Evolutionary conservation across 768 basidiomycete species (phyloP).

Genomic region (Mycena alexandri): DNA sequence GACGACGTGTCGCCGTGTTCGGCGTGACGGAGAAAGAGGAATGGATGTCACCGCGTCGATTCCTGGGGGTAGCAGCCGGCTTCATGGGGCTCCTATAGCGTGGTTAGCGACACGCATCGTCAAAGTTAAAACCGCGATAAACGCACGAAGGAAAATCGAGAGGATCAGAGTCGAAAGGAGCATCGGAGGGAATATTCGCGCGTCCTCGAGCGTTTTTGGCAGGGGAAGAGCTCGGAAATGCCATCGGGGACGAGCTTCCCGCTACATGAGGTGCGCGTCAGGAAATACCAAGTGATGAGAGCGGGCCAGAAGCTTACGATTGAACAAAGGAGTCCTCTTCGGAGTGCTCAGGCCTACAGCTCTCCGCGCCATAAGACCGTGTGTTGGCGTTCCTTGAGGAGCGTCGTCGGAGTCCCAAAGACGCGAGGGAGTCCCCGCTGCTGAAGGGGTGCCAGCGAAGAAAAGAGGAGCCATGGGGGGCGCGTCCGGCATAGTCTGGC

Average conservation of each 20-base stretch:
- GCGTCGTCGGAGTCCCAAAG: conserved; percentile 48
- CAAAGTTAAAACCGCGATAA: background rate
- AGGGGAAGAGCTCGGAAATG: conserved; percentile 75
- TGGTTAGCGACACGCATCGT: background rate
- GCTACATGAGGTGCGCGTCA: conserved; percentile 47
- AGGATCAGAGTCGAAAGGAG: conserved; percentile 70
- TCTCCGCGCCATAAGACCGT: conserved; percentile 61
- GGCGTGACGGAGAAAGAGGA: conserved; percentile 78
- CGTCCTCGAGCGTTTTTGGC: conserved; percentile 60
- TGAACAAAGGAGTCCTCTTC: conserved; percentile 65
- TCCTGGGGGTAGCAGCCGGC: conserved; percentile 72
- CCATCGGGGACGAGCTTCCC: conserved; percentile 73
- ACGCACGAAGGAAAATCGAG: conserved; percentile 79
- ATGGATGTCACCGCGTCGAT: conserved; percentile 91
- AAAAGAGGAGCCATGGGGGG: conserved; percentile 64
- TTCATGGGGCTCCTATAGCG: conserved; percentile 62
- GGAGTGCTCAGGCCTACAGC: conserved; percentile 70
- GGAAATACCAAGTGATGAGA: conserved; percentile 17
- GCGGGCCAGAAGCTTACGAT: conserved; percentile 51
- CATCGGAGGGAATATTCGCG: conserved; percentile 49
- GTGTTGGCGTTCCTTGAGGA: conserved; percentile 58
- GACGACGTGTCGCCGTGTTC: conserved; percentile 54
- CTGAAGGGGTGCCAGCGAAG: conserved; percentile 66
- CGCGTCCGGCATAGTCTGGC: conserved; percentile 57
- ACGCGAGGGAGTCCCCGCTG: conserved; percentile 63